Base-by-base conservation (phyloP, 352 stramenopile species). In the Phytophthora sp. region DNA sequence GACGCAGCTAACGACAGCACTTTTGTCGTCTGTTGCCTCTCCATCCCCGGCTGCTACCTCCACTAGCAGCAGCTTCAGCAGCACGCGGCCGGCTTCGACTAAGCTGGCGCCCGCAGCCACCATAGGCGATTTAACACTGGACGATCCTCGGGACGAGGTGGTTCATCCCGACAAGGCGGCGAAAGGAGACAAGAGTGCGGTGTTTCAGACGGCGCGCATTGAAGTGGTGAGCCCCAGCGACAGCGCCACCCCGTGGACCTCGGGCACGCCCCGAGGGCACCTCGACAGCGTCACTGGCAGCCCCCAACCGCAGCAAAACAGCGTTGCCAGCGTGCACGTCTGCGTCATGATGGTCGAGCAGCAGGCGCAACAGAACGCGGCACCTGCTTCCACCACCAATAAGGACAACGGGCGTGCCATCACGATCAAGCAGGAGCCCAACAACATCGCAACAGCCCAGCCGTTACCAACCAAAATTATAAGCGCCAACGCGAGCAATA, bases 301-400 rank as follows among this genome's bases (percentile, higher is more conserved):
- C 53, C 31, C 35, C 7, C 42, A 55, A 27, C 4, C 54, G 13
- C 46, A 61, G 29, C 42, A 42, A 30, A n/a, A n/a, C n/a, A 59
- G 47, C 31, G 35, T 79, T 24, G 64, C 75, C 38, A 79, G 77
- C 46, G 71, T 87, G 21, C 74, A 73, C 58, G 74, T 90, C 30
- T 90, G 81, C 54, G 79, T 90, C 46, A 86, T 90, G 77, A 88
- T 86, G 77, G 73, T 87, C 9, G 79, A 89, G 49, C 57, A 86
- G 44, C 68, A 76, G 39, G 38, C 55, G 26, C 76, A 80, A 30
- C 71, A 80, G 52, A 69, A 69, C 18, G 49, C 67, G 3, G 63
- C 54, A 20, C 36, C 76, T 51, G 59, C n/a, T n/a, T n/a, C n/a
- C n/a, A n/a, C 36, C 6, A 3, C 20, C 11, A 27, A 39, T 11